Evolutionary conservation across 1,284 basidiomycete genomes (phyloP).

Genomic region (Malassezia japonica): DNA sequence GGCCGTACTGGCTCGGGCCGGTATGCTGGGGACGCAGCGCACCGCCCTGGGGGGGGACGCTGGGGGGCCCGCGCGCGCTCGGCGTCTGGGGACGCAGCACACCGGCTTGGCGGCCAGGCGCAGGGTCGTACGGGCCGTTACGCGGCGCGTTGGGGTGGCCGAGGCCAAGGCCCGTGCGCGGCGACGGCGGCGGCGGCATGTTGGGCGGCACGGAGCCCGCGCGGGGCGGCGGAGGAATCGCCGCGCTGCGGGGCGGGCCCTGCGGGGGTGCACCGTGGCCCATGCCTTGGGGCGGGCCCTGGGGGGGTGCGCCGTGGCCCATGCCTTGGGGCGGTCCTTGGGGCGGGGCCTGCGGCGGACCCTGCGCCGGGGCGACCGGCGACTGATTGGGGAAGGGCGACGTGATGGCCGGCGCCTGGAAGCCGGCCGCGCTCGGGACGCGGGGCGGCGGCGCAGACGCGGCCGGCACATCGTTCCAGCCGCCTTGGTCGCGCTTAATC

Average conservation of each 20-base stretch:
- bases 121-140: constrained; percentile 1
- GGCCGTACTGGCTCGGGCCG: constrained; percentile 10
- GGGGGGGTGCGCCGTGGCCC: no score
- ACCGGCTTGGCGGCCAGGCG: not conserved
- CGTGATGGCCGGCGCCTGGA: constrained; percentile 55
- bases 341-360: constrained; percentile 2
- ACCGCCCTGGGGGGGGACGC: not conserved
- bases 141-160: constrained; percentile 12
- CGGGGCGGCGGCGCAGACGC: constrained; percentile 36
- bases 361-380: constrained; percentile 3
- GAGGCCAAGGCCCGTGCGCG: constrained; percentile 5
- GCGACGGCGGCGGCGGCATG: constrained; percentile 1
- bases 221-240: constrained; percentile 4
- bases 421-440: constrained; percentile 32
- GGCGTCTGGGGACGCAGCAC: constrained; percentile 13
- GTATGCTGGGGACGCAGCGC: constrained; percentile 10
- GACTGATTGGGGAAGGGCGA: constrained; percentile 75
- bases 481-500: constrained; percentile 59
- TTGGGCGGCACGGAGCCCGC: constrained; percentile 1
- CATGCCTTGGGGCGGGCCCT: not conserved
- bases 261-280: not conserved
- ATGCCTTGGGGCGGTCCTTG: not conserved
- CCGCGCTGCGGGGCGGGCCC: no score
- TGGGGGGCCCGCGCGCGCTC: constrained; percentile 11
- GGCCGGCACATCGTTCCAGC: constrained; percentile 82